phyloP scores from a whole-genome alignment of 495 filamentous ascomycete genomes.

The Penicillium riverlandense region DNA sequence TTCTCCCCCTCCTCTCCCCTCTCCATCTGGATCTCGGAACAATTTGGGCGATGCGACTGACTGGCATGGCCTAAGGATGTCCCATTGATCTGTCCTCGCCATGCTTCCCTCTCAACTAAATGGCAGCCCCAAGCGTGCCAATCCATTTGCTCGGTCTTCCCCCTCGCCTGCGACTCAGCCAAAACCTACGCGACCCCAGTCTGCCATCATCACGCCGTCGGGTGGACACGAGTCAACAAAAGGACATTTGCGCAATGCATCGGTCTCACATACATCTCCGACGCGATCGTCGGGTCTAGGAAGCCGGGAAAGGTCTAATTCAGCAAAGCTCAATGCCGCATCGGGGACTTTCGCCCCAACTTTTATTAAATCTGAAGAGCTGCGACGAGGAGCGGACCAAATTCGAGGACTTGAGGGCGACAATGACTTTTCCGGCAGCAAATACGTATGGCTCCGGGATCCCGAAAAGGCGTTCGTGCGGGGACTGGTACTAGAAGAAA shows the following conservation, averaged over 20 bases:
- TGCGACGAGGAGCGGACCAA: conserved; percentile 56
- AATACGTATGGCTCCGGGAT: conserved; percentile 96
- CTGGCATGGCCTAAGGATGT: conserved; percentile 21
- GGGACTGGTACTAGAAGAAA: conserved; percentile 83
- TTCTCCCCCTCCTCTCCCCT: not conserved
- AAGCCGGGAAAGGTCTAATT: conserved; percentile 50
- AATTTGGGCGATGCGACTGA: conserved; percentile 9
- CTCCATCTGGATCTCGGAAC: conserved; percentile 3
- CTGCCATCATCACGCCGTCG: conserved; percentile 57
- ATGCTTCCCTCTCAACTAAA: conserved; percentile 43
- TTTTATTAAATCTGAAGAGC: conserved; percentile 83
- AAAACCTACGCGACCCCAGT: conserved; percentile 57
- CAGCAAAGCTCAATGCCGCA: conserved; percentile 47
- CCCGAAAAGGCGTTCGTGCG: conserved; percentile 80
- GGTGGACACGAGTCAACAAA: conserved; percentile 27
- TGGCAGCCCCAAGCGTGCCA: conserved; percentile 58
- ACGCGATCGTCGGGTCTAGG: conserved; percentile 15
- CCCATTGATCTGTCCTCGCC: conserved; percentile 19
- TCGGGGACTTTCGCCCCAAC: conserved; percentile 85
- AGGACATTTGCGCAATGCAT: conserved; percentile 49
- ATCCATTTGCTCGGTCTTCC: conserved; percentile 63
- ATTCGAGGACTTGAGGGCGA: conserved; percentile 82
- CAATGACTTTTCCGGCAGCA: conserved; percentile 97
- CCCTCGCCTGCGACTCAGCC: conserved; percentile 45
- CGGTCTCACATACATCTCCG: conserved; percentile 41